phyloP scores from a whole-genome alignment of 2,329 filamentous ascomycete species.

The Stenocarpella maydis region DNA sequence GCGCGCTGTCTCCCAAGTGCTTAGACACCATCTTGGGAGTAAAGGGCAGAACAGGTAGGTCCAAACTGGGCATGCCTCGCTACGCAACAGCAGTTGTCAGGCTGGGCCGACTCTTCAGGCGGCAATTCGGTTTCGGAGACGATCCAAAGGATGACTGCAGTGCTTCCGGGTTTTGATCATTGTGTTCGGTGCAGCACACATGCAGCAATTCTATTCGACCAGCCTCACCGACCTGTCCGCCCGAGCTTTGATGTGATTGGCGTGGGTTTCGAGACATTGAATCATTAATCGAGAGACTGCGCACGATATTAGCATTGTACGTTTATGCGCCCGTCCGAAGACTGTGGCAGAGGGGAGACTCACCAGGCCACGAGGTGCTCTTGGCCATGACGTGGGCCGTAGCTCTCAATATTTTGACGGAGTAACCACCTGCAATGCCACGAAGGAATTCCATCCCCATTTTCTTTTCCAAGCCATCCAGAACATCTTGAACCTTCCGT shows the following conservation, averaged over 20 bases:
- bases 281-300: slow-evolving; percentile 63
- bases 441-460: slow-evolving; percentile 67
- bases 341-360: slow-evolving; percentile 45
- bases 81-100: background rate
- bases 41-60: background rate
- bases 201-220: slow-evolving; percentile 44
- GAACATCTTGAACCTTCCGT: slow-evolving; percentile 80
- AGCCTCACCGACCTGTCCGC: slow-evolving; percentile 61
- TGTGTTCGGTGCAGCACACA: background rate
- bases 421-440: slow-evolving; percentile 73
- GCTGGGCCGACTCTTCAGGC: background rate
- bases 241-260: slow-evolving; percentile 58
- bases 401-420: slow-evolving; percentile 82
- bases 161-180: background rate
- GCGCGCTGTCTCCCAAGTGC: background rate
- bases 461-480: slow-evolving; percentile 80
- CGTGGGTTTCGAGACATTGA: slow-evolving; percentile 63
- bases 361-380: slow-evolving; percentile 91
- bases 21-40: too few species aligned
- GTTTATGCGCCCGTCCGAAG: background rate
- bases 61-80: background rate
- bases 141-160: background rate
- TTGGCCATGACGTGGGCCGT: slow-evolving; percentile 89
- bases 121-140: too few species aligned
- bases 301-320: background rate